Conservation (phyloP, 139 green algal species). For the Chlamydomonas eustigma region DNA sequence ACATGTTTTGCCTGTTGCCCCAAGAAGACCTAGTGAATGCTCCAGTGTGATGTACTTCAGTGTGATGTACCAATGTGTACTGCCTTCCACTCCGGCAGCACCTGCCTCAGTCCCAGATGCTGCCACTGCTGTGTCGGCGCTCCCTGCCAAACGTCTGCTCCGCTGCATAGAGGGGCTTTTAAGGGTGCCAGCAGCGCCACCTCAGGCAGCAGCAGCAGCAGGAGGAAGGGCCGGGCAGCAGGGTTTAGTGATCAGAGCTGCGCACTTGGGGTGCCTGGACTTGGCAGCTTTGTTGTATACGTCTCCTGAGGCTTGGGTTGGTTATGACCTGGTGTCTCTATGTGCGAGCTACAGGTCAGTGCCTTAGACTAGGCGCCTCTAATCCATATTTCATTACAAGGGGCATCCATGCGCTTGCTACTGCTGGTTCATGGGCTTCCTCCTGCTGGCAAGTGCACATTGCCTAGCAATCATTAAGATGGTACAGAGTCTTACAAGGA, state of each 20-base stretch:
- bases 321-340: neutral
- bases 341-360: neutral
- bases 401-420: neutral
- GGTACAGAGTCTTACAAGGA: too few species aligned
- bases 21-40: too few species aligned
- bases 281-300: neutral
- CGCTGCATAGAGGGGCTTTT: neutral
- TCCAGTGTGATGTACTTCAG: too few species aligned
- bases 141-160: neutral
- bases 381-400: neutral
- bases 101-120: neutral
- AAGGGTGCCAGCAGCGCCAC: neutral
- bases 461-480: neutral
- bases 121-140: neutral
- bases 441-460: neutral
- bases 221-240: neutral
- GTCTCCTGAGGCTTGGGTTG: neutral
- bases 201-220: neutral
- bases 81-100: too few species aligned
- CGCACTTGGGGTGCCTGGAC: constrained; percentile 8
- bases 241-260: neutral
- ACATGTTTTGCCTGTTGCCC: too few species aligned
- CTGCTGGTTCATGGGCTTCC: too few species aligned
- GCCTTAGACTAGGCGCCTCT: neutral
- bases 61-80: too few species aligned